Conservation (phyloP, 176 grass and related monocot species). For the Poa annua region DNA sequence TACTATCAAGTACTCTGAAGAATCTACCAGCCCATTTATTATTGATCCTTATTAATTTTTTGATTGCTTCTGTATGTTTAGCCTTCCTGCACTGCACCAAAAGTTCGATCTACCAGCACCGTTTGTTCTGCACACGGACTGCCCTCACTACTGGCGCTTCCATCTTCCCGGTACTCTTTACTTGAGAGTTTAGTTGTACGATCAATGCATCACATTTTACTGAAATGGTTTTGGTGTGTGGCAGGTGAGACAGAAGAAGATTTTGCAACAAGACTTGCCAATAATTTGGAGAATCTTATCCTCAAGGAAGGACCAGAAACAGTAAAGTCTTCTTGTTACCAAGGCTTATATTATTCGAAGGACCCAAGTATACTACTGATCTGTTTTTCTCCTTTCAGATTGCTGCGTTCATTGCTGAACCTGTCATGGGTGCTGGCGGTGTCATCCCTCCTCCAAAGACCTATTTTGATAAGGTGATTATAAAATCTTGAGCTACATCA, state of each 20-base stretch:
- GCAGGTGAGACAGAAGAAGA: constrained; percentile 95
- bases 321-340: constrained; percentile 48
- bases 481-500: constrained; percentile 21
- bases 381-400: constrained; percentile 54
- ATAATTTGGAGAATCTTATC: constrained; percentile 96
- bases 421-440: constrained; percentile 98
- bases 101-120: constrained; percentile 97
- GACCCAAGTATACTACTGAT: constrained; percentile 30
- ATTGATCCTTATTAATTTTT: neutral
- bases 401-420: constrained; percentile 92
- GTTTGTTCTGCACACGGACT: constrained; percentile 96
- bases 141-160: constrained; percentile 91
- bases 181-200: constrained; percentile 21
- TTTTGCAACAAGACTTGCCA: constrained; percentile 83
- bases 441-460: constrained; percentile 91
- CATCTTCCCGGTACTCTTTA: constrained; percentile 81
- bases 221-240: constrained; percentile 18
- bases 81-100: constrained; percentile 92
- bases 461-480: constrained; percentile 93
- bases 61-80: constrained; percentile 50
- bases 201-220: neutral
- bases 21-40: neutral
- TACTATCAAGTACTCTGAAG: neutral
- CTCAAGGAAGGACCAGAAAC: constrained; percentile 98
- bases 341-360: constrained; percentile 36